A percentile compares a stretch with the other conserved stretches of the same genome.
phyloP scores from a whole-genome alignment of 805 yeast species.

The Hanseniaspora mollemarum region DNA sequence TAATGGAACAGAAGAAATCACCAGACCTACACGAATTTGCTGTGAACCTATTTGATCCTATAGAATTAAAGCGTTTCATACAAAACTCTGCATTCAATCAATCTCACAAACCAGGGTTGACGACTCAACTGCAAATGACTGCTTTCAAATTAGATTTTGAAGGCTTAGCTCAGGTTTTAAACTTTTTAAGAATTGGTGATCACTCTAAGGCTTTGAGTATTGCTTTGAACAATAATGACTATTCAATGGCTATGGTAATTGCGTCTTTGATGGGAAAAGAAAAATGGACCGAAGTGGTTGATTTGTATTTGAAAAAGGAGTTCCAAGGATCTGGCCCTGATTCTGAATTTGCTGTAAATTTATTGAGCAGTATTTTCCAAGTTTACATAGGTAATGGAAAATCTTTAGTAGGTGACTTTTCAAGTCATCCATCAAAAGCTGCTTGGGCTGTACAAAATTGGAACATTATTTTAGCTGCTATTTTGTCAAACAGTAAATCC shows the following conservation, averaged over 20 bases:
- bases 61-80: conserved; percentile 24
- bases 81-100: conserved; percentile 20
- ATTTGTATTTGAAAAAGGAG: conserved; percentile 40
- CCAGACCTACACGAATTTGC: conserved; percentile 25
- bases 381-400: conserved; percentile 51
- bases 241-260: conserved; percentile 65
- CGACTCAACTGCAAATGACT: conserved; percentile 15
- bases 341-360: conserved; percentile 29
- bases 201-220: conserved; percentile 52
- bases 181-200: conserved; percentile 47
- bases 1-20: neutral
- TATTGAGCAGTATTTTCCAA: conserved; percentile 48
- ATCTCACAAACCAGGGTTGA: conserved; percentile 1
- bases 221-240: conserved; percentile 54
- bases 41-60: conserved; percentile 26
- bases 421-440: conserved; percentile 31
- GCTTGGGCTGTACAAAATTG: conserved; percentile 44
- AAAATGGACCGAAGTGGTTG: conserved; percentile 46
- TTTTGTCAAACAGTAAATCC: conserved; percentile 29
- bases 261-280: conserved; percentile 56
- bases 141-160: conserved; percentile 31
- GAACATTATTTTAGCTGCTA: conserved; percentile 37
- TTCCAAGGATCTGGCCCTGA: conserved; percentile 34
- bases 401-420: conserved; percentile 42
- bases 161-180: conserved; percentile 27